Evolutionary conservation across 2,329 filamentous ascomycete species (phyloP).

Genomic region (Fusarium nisikadoi): DNA sequence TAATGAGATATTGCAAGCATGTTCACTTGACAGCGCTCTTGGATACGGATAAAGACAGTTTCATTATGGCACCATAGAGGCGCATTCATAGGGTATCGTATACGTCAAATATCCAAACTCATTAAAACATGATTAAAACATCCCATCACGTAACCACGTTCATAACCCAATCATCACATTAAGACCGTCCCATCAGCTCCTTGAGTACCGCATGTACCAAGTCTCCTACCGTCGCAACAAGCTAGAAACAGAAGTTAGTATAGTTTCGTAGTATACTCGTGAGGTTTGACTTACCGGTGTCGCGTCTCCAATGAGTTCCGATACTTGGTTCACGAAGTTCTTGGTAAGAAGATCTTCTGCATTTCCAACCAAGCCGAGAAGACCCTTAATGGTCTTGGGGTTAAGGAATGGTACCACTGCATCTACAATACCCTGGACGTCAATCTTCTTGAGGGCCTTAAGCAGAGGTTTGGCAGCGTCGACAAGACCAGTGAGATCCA

Average conservation of each 20-base stretch:
- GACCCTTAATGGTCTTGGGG: conserved; percentile 50
- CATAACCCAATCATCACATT: background rate
- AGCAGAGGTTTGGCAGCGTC: conserved; percentile 52
- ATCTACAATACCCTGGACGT: conserved; percentile 51
- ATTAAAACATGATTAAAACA: conserved; percentile 7
- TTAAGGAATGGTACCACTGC: conserved; percentile 54
- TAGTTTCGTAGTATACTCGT: background rate
- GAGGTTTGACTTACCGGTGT: conserved; percentile 30
- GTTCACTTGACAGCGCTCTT: background rate
- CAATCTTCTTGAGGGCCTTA: conserved; percentile 51
- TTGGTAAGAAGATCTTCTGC: conserved; percentile 52
- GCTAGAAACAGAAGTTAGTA: conserved; percentile 26
- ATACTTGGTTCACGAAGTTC: conserved; percentile 55
- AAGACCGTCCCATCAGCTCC: conserved; percentile 42
- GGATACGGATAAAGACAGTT: background rate
- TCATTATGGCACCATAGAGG: background rate
- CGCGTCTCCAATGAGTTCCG: conserved; percentile 52
- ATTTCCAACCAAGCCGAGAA: conserved; percentile 49
- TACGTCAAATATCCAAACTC: conserved; percentile 2
- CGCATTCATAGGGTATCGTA: background rate
- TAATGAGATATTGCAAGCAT: background rate
- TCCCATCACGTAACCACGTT: background rate
- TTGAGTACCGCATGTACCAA: conserved; percentile 48
- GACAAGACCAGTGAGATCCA: conserved; percentile 50
- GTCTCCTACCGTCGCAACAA: conserved; percentile 49